Conservation (phyloP, 2,329 filamentous ascomycete genomes). For the Scleromitrula shiraiana region DNA sequence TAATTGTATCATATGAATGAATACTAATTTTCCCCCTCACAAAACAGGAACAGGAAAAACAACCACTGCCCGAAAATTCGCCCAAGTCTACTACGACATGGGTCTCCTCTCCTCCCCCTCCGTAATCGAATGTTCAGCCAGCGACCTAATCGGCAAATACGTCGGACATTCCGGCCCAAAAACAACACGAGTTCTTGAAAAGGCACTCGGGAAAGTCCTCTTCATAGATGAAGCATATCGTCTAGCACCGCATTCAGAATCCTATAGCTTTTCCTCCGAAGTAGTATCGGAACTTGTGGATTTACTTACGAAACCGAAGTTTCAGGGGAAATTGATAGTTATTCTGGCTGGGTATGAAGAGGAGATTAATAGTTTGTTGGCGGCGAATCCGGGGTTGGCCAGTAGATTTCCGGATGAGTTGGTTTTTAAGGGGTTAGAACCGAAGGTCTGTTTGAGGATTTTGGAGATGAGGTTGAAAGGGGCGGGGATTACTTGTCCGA, state of each 20-base stretch:
- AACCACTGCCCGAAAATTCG: slow-evolving; percentile 63
- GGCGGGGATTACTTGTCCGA: slow-evolving; percentile 6
- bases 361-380: slow-evolving; percentile 44
- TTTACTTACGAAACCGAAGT: slow-evolving; percentile 38
- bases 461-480: slow-evolving; percentile 8
- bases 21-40: no score
- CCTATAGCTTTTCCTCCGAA: slow-evolving; percentile 62
- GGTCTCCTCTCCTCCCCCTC: slow-evolving; percentile 51
- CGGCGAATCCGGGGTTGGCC: slow-evolving; percentile 42
- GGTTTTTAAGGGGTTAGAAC: slow-evolving; percentile 10
- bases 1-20: no score
- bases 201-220: slow-evolving; percentile 1
- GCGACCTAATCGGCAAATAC: slow-evolving; percentile 59
- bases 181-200: background rate
- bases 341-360: slow-evolving; percentile 48
- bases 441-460: slow-evolving; percentile 12
- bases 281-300: slow-evolving; percentile 62
- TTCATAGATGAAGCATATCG: slow-evolving; percentile 7
- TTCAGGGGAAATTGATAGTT: slow-evolving; percentile 39
- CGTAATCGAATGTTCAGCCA: slow-evolving; percentile 58
- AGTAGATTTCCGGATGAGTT: slow-evolving; percentile 44
- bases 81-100: slow-evolving; percentile 66
- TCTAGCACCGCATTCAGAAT: slow-evolving; percentile 38
- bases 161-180: slow-evolving; percentile 52
- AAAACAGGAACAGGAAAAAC: slow-evolving; percentile 66